Conservation (phyloP, 2,329 filamentous ascomycete species). For the Clarireedia monteithiana region DNA sequence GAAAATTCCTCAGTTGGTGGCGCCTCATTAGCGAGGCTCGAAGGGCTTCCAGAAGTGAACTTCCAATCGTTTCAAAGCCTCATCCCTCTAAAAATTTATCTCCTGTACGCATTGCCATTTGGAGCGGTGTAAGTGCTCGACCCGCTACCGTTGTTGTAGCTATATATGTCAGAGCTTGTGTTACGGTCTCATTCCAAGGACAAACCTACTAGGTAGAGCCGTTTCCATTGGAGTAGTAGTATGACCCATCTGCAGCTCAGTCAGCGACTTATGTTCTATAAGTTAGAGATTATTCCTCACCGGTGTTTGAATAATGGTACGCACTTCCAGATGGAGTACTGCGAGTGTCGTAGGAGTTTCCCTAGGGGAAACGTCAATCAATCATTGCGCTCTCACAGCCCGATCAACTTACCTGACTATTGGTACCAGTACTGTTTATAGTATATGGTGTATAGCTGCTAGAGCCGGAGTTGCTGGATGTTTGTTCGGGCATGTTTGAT, state of each 20-base stretch:
- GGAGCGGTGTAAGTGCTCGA: constrained; percentile 49
- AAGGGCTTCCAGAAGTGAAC: too few relatives aligned
- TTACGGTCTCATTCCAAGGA: too few relatives aligned
- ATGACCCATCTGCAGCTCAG: constrained; percentile 46
- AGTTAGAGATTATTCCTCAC: constrained; percentile 29
- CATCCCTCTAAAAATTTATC: constrained; percentile 7
- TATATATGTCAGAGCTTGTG: too few relatives aligned
- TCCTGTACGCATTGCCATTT: constrained; percentile 32
- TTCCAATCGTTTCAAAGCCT: too few relatives aligned
- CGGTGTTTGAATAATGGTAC: constrained; percentile 60
- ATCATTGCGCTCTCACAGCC: not conserved
- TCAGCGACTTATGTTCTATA: not conserved
- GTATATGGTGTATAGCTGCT: constrained; percentile 28
- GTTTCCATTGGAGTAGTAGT: constrained; percentile 66
- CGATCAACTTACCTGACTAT: constrained; percentile 45
- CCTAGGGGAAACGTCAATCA: constrained; percentile 34
- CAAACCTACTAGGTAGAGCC: constrained; percentile 49
- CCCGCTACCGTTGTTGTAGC: constrained; percentile 48
- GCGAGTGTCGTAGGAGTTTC: constrained; percentile 60
- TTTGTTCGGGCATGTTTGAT: not conserved
- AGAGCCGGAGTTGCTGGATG: not conserved
- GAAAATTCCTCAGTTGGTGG: too few relatives aligned
- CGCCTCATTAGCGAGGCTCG: too few relatives aligned
- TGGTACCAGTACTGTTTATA: constrained; percentile 43
- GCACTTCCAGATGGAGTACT: constrained; percentile 49